These are phyloP conservation scores for Cyberlindnera mycetangii DNA, from an alignment of 805 yeast genomes.

Conservation along the genomic window DNA sequence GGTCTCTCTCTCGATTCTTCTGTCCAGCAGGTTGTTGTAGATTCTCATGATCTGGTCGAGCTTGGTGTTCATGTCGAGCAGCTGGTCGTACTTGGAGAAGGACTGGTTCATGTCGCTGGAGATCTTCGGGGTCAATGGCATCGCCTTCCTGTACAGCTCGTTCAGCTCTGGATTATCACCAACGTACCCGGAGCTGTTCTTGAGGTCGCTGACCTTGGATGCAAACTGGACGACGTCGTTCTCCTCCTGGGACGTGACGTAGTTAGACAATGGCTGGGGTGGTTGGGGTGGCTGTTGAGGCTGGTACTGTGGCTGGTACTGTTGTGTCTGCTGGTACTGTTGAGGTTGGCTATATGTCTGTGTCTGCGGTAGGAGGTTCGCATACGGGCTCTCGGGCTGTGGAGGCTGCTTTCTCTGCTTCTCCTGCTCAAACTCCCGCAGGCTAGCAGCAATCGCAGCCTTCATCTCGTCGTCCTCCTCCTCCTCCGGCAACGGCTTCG, in stretches of 20 bases:
- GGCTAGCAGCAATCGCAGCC: constrained; percentile 92
- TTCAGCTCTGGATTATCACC: constrained; percentile 39
- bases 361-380: constrained; percentile 21
- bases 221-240: constrained; percentile 67
- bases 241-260: constrained; percentile 54
- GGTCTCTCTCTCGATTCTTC: constrained; percentile 40
- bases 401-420: constrained; percentile 24
- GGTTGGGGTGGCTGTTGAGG: constrained; percentile 17
- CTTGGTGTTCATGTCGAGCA: constrained; percentile 73
- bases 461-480: constrained; percentile 86
- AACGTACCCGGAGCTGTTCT: constrained; percentile 15
- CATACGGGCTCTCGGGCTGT: constrained; percentile 20
- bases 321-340: constrained; percentile 2
- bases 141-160: constrained; percentile 56
- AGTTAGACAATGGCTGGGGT: constrained; percentile 12
- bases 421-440: constrained; percentile 59
- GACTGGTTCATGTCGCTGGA: constrained; percentile 57
- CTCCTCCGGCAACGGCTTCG: constrained; percentile 32
- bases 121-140: constrained; percentile 65
- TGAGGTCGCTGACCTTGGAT: constrained; percentile 50
- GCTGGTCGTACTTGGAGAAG: constrained; percentile 57
- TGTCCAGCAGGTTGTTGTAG: constrained; percentile 75
- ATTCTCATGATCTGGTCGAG: constrained; percentile 69
- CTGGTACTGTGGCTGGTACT: constrained; percentile 20
- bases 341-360: constrained; percentile 2